Base-by-base conservation (phyloP, 2,329 filamentous ascomycete genomes). In the Cordyceps pruinosa region DNA sequence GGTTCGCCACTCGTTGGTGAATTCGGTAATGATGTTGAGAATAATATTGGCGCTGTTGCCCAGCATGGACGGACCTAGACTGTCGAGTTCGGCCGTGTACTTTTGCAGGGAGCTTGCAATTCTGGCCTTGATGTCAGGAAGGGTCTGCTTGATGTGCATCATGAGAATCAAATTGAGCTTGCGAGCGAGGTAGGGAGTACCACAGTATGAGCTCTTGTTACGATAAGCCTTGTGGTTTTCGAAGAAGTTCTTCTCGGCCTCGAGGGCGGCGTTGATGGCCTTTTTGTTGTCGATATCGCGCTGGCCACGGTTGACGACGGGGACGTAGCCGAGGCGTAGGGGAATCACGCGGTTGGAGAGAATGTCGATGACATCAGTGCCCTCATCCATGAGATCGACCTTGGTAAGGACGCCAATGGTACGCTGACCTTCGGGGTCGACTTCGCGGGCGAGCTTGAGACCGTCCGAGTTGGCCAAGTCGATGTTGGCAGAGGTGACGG, bases 131-230 rank as follows among this genome's bases (percentile, higher is more conserved):
- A 99, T 99, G 70, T 99, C 94, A 41, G 94, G 94, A 15, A 99
- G 83, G 1, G 94, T 99, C 77, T 99, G 93, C 77, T 99, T 99
- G 79, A 99, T 99, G 78, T 99, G 94, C 94, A 99, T 99, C 93
- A 99, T 97, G 65, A 99, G 82, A 69, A 99, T 97, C 67, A 99
- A 80, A 75, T 99, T 99, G 60, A 99, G 84, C 76, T 99, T 99
- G 65, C 93, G 86, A 4, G 94, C 94, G 59, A 99, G 80, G 70
- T 99, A 99, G 4, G 94, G 94, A 3, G 94, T 99, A 72, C 94
- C 94, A 73, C 94, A 99, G 80, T 99, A 99, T 6, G 92, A 89
- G 70, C 90, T 92, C 85, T 99, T 99, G 77, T 97, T 99, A 60
- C 92, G 84, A 75, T 99, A 99, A 34, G 94, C 93, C 77, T 95